Evolutionary conservation across 208 protist species (phyloP).

Genomic region (Trichomonas vaginalis): DNA sequence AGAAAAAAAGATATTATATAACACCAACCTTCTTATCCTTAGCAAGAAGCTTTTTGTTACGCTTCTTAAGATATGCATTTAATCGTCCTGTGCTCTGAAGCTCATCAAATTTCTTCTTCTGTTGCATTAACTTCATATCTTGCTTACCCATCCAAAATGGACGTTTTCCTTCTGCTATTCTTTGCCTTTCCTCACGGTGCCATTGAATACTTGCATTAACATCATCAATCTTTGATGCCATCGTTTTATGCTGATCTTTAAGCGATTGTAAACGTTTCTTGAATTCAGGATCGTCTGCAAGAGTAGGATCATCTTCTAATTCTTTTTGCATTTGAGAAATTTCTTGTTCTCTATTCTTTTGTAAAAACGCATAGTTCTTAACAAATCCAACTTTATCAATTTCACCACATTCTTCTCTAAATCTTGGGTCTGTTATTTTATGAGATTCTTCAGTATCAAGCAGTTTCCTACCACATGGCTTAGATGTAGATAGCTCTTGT

Average conservation of each 20-base stretch:
- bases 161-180: not conserved
- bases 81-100: not conserved
- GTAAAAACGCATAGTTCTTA: not conserved
- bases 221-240: not conserved
- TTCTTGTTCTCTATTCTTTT: not conserved
- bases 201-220: not conserved
- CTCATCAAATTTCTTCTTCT: not conserved
- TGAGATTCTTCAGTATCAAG: not conserved
- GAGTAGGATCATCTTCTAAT: not conserved
- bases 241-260: not conserved
- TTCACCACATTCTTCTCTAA: not conserved
- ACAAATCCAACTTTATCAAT: not conserved
- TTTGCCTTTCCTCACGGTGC: not conserved
- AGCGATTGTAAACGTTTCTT: not conserved
- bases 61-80: not conserved
- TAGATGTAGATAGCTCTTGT: not conserved
- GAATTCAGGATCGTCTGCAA: not conserved
- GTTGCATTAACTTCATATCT: not conserved
- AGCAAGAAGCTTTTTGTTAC: not conserved
- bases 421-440: not conserved
- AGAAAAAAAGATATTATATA: no score
- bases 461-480: not conserved
- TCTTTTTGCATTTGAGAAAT: not conserved
- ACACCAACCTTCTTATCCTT: not conserved
- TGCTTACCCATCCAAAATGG: not conserved